phyloP scores from a whole-genome alignment of 306 rosid species.

The Malus asiatica region DNA sequence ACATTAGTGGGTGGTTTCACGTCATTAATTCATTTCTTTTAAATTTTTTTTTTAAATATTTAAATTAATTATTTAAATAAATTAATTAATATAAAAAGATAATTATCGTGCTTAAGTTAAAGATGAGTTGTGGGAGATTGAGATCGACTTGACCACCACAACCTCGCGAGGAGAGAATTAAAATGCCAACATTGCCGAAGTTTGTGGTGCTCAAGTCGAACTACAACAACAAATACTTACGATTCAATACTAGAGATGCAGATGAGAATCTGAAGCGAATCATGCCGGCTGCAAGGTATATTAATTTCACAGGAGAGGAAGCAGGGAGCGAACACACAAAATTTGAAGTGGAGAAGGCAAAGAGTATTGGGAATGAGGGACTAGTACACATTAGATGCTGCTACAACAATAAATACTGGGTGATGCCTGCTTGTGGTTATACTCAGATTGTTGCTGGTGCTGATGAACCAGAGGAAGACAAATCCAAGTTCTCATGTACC shows the following conservation, averaged over 20 bases:
- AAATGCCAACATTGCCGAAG: not conserved
- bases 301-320: not conserved
- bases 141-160: not conserved
- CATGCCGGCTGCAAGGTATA: not conserved
- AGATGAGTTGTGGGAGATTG: too few relatives aligned
- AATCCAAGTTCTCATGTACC: not conserved
- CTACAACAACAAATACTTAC: not conserved
- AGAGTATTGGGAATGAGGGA: not conserved
- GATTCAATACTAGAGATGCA: not conserved
- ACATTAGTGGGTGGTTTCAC: too few relatives aligned
- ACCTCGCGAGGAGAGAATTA: not conserved
- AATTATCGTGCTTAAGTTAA: too few relatives aligned
- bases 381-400: constrained; percentile 12
- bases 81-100: too few relatives aligned
- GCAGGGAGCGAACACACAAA: constrained; percentile 4
- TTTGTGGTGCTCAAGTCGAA: constrained; percentile 10
- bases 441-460: constrained; percentile 3
- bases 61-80: too few relatives aligned
- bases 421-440: not conserved
- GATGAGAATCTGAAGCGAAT: not conserved
- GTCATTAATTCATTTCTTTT: too few relatives aligned
- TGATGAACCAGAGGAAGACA: not conserved
- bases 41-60: too few relatives aligned
- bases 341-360: not conserved
- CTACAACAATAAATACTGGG: constrained; percentile 23